Evolutionary conservation across 2,329 filamentous ascomycete genomes (phyloP).

Genomic region (Fusarium sambucinum): DNA sequence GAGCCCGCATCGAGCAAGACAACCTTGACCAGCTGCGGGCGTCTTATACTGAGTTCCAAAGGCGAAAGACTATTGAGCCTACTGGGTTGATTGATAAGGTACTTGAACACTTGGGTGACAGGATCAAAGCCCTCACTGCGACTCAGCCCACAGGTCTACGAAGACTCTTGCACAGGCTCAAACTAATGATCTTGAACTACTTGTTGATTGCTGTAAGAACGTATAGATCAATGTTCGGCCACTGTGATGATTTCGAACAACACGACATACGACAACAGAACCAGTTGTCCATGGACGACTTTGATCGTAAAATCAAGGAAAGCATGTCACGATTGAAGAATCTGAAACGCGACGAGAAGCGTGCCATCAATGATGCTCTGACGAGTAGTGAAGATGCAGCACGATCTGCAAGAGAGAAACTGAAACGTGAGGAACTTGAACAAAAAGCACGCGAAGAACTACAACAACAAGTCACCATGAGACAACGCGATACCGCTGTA

Average conservation of each 20-base stretch:
- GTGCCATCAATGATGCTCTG: not conserved
- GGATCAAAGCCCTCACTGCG: not conserved
- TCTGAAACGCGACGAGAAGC: slow-evolving; percentile 6
- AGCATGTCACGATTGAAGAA: not conserved
- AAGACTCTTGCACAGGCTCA: slow-evolving; percentile 8
- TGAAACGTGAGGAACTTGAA: slow-evolving; percentile 1
- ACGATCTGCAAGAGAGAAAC: not conserved
- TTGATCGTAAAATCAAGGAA: slow-evolving; percentile 13
- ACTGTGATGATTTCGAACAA: no score
- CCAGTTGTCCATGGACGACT: no score
- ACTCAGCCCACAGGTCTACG: not conserved
- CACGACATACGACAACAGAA: no score
- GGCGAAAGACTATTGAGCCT: slow-evolving; percentile 2
- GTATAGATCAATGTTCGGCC: not conserved
- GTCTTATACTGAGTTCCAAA: not conserved
- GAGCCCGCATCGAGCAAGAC: not conserved
- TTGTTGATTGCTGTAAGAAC: not conserved
- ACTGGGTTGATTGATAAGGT: slow-evolving; percentile 13
- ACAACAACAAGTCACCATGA: slow-evolving; percentile 14
- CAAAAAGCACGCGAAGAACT: slow-evolving; percentile 14
- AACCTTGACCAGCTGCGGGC: slow-evolving; percentile 6
- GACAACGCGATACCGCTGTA: slow-evolving; percentile 1
- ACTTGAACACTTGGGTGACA: slow-evolving; percentile 5
- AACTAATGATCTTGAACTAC: not conserved
- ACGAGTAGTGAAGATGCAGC: slow-evolving; percentile 3